phyloP scores from a whole-genome alignment of 192 early-diverging fungal species.

The Phycomyces nitens region DNA sequence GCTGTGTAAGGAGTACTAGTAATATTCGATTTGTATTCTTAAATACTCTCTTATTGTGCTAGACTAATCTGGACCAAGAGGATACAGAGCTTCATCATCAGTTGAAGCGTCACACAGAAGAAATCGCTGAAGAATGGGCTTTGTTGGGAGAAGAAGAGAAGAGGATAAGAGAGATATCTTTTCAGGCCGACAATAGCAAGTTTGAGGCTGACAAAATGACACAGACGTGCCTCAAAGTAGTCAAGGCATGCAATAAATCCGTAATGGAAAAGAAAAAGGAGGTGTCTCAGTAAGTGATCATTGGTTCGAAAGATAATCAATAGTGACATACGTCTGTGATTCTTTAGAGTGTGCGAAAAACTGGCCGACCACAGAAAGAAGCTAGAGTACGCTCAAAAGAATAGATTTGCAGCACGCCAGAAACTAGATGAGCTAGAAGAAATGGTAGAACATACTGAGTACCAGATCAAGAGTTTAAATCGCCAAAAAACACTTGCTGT shows the following conservation, averaged over 20 bases:
- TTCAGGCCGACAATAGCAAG: neutral
- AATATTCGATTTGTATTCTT: neutral
- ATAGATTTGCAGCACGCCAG: neutral
- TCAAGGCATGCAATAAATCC: too few species aligned
- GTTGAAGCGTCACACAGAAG: neutral
- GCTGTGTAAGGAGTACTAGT: neutral
- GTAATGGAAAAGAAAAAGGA: neutral
- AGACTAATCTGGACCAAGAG: neutral
- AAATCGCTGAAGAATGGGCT: neutral
- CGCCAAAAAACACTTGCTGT: neutral
- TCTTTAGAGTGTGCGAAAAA: neutral
- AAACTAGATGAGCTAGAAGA: neutral
- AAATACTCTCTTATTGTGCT: neutral
- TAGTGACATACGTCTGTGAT: neutral
- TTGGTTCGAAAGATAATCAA: neutral
- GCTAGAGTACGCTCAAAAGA: neutral
- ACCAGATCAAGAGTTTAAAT: neutral
- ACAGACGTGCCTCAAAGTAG: neutral
- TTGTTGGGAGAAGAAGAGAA: neutral
- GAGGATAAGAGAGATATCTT: neutral
- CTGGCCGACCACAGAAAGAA: neutral
- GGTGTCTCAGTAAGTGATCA: neutral
- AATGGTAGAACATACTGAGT: neutral
- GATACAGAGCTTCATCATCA: conserved; percentile 1
- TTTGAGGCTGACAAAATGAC: neutral